These are phyloP conservation scores for Platanthera zijinensis DNA, from an alignment of 106 monocot species.

Conservation along the genomic window DNA sequence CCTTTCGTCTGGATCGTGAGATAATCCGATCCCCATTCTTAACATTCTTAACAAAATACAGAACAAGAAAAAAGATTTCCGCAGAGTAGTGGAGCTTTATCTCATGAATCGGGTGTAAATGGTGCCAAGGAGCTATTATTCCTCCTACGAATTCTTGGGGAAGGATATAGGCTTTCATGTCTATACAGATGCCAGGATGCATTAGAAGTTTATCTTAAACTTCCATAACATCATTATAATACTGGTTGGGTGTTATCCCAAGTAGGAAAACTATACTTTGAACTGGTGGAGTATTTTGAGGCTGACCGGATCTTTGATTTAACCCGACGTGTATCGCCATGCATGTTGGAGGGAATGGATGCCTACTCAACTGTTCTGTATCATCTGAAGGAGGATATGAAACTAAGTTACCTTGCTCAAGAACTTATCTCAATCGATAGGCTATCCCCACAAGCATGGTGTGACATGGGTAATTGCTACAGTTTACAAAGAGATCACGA, in stretches of 20 bases:
- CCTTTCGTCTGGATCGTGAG: too few relatives aligned
- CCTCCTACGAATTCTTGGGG: conserved; percentile 78
- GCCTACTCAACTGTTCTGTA: conserved; percentile 90
- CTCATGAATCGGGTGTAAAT: conserved; percentile 28
- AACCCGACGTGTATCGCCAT: conserved; percentile 76
- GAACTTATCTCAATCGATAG: conserved; percentile 84
- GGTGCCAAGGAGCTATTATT: conserved; percentile 56
- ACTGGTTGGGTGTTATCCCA: conserved; percentile 95
- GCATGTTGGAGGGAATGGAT: conserved; percentile 89
- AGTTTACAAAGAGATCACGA: conserved; percentile 98
- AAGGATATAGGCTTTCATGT: conserved; percentile 82
- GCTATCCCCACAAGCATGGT: conserved; percentile 96
- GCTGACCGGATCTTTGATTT: conserved; percentile 78
- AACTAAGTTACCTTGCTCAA: conserved; percentile 90
- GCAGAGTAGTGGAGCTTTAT: conserved; percentile 25
- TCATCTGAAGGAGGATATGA: conserved; percentile 98
- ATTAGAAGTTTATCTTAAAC: conserved; percentile 70
- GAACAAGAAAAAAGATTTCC: conserved; percentile 42
- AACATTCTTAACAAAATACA: too few relatives aligned
- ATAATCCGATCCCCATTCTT: too few relatives aligned
- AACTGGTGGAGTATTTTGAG: conserved; percentile 84
- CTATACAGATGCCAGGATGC: conserved; percentile 88
- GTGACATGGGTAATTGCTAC: conserved; percentile 95
- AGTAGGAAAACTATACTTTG: conserved; percentile 93
- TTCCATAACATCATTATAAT: conserved; percentile 80